Percentiles rank a stretch among this genome's conserved stretches.
Evolutionary conservation across 495 filamentous ascomycete genomes (phyloP).

Genomic region (Penicillium roqueforti): DNA sequence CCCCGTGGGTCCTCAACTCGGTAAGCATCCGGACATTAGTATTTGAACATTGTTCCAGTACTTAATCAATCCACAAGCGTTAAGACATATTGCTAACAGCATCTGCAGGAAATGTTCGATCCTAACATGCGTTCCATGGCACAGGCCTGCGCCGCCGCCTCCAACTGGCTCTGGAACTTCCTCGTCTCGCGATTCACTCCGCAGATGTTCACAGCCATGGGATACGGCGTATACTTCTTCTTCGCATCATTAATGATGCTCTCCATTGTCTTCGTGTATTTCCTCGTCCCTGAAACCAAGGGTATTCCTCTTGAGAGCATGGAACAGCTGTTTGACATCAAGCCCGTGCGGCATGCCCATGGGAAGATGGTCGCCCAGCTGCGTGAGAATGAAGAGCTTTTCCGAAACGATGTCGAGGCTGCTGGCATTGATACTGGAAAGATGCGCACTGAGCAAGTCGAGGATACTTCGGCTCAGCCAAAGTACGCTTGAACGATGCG

Average conservation of each 20-base stretch:
- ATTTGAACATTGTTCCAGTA: background rate
- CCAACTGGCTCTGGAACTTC: conserved; percentile 78
- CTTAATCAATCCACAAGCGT: background rate
- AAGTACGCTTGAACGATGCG: conserved; percentile 16
- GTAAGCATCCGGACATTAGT: conserved; percentile 20
- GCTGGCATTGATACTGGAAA: conserved; percentile 23
- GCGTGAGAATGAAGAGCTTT: conserved; percentile 45
- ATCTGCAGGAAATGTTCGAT: conserved; percentile 52
- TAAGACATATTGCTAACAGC: conserved; percentile 5
- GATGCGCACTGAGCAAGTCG: conserved; percentile 18
- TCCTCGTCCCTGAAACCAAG: conserved; percentile 64
- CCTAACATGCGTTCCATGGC: conserved; percentile 61
- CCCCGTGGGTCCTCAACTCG: conserved; percentile 62
- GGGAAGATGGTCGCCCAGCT: conserved; percentile 47
- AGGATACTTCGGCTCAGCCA: conserved; percentile 10
- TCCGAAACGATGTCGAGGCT: conserved; percentile 49
- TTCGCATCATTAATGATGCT: conserved; percentile 68
- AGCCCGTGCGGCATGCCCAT: conserved; percentile 55
- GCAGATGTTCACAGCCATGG: conserved; percentile 69
- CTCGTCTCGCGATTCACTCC: conserved; percentile 67
- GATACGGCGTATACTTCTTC: conserved; percentile 75
- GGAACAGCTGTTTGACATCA: conserved; percentile 54
- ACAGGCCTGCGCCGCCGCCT: conserved; percentile 63
- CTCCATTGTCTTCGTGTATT: conserved; percentile 63
- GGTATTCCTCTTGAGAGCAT: conserved; percentile 51